Conservation (phyloP, 129 eudicot genomes). For the Ambrosia artemisiifolia region DNA sequence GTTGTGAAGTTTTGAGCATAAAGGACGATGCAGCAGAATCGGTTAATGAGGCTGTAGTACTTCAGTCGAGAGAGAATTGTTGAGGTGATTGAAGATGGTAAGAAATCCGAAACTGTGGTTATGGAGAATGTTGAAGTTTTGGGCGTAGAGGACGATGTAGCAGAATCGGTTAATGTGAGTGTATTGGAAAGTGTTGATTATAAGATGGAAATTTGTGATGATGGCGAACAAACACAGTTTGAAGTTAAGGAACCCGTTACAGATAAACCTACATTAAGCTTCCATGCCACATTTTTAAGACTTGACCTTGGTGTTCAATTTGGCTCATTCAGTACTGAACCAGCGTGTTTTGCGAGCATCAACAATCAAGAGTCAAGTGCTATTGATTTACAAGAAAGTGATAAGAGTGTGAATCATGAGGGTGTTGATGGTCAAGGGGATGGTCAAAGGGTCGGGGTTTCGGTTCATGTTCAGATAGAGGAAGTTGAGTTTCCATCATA, state of each 20-base stretch:
- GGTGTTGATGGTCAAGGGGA: constrained; percentile 18
- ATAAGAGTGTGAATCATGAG: constrained; percentile 14
- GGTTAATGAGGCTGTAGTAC: background rate
- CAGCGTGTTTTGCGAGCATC: background rate
- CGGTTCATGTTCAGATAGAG: constrained; percentile 15
- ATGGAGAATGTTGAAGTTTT: no score
- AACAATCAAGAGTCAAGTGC: background rate
- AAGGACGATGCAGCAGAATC: background rate
- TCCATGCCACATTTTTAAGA: background rate
- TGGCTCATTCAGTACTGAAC: constrained; percentile 24
- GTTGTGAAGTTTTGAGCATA: no score
- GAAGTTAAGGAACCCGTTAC: constrained; percentile 16
- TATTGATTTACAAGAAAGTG: background rate
- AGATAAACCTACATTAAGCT: background rate
- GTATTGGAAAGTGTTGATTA: no score
- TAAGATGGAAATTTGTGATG: no score
- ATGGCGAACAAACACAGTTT: background rate
- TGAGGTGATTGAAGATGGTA: background rate
- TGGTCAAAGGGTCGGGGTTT: constrained; percentile 22
- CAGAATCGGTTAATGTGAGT: background rate
- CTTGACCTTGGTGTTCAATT: constrained; percentile 14
- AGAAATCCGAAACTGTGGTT: background rate
- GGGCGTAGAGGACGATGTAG: background rate
- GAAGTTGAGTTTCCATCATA: constrained; percentile 28
- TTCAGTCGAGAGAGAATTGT: background rate